Percentiles rank a stretch among this genome's conserved stretches.
These are phyloP conservation scores for Parastagonospora avenae DNA, from an alignment of 2,329 filamentous ascomycete species.

Conservation along the genomic window DNA sequence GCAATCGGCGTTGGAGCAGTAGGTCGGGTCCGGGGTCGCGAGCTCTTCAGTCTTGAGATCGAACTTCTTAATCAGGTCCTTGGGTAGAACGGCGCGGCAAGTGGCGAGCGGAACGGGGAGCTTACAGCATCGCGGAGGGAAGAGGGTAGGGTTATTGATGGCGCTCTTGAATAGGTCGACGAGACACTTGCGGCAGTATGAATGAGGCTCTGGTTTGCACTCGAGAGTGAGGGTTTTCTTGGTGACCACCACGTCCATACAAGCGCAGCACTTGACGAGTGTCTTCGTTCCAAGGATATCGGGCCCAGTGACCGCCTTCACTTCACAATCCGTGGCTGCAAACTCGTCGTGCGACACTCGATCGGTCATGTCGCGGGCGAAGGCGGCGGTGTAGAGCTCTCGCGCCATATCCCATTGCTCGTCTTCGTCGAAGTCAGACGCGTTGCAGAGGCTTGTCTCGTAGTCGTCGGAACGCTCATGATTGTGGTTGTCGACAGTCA, in stretches of 20 bases:
- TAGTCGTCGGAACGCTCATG: slow-evolving; percentile 3
- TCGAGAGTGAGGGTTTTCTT: slow-evolving; percentile 7
- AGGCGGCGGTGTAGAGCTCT: slow-evolving; percentile 1
- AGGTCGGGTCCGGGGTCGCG: slow-evolving; percentile 19
- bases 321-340: background rate
- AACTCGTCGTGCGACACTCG: background rate
- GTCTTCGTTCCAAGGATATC: background rate
- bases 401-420: slow-evolving; percentile 6
- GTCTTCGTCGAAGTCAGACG: background rate
- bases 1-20: slow-evolving; percentile 17
- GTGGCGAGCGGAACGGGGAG: slow-evolving; percentile 17
- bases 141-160: slow-evolving; percentile 18
- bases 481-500: background rate
- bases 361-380: background rate
- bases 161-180: slow-evolving; percentile 22
- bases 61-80: slow-evolving; percentile 12
- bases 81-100: slow-evolving; percentile 11
- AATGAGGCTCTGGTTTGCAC: slow-evolving; percentile 18
- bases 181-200: slow-evolving; percentile 31
- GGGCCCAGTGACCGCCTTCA: background rate
- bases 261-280: slow-evolving; percentile 4
- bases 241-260: slow-evolving; percentile 2
- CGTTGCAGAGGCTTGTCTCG: slow-evolving; percentile 2
- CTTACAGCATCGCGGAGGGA: slow-evolving; percentile 30
- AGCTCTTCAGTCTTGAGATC: slow-evolving; percentile 24